Conservation (phyloP, 1,284 basidiomycete genomes). For the Spongispora temasekensis region DNA sequence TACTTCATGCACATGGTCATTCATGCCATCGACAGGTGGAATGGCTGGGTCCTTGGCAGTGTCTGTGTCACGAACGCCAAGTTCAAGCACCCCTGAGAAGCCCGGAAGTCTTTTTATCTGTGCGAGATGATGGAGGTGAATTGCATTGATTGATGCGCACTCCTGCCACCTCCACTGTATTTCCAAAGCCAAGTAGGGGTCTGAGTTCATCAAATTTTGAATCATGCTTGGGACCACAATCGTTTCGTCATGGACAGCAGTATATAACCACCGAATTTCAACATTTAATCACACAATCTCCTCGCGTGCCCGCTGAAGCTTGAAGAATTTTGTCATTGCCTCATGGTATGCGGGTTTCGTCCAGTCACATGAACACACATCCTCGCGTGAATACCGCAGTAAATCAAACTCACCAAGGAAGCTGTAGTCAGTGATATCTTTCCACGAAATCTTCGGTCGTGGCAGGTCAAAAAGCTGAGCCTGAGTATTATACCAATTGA, state of each 20-base stretch:
- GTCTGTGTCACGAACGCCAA: background rate
- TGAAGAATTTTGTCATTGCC: background rate
- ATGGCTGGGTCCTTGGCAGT: background rate
- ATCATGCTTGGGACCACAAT: background rate
- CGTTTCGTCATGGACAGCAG: background rate
- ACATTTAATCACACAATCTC: background rate
- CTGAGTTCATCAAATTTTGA: background rate
- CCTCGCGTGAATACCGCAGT: background rate
- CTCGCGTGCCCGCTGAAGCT: background rate
- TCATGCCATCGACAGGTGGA: background rate
- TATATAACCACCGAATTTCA: background rate
- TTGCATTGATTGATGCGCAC: background rate
- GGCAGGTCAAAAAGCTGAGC: background rate
- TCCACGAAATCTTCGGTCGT: constrained; percentile 2
- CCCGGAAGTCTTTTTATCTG: background rate
- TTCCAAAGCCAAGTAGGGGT: background rate
- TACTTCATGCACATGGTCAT: background rate
- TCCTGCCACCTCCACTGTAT: background rate
- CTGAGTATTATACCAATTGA: constrained; percentile 1
- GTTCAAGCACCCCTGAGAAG: background rate
- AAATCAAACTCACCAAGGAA: constrained; percentile 4
- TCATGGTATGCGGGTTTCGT: background rate
- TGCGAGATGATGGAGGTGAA: background rate
- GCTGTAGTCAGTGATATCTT: background rate
- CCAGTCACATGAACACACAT: background rate